A percentile compares a stretch with the other conserved stretches of the same genome.
These are phyloP conservation scores for Salvia rosmarinus DNA, from an alignment of 257 asterid genomes.

Conservation along the genomic window DNA sequence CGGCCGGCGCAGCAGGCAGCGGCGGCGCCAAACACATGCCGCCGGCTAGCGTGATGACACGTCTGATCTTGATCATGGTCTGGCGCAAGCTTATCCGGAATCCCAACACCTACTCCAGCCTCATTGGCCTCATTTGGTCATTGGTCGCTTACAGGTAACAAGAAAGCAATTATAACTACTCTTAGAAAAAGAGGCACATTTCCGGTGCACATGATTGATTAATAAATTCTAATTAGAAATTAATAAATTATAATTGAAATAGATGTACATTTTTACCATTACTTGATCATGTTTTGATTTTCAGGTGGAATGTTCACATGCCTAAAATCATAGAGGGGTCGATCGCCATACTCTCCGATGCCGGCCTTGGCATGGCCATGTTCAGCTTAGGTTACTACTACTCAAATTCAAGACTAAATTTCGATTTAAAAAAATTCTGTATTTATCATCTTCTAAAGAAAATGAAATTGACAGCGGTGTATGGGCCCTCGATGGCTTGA, in stretches of 20 bases:
- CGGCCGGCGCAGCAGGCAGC: constrained; percentile 47
- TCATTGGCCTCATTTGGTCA: constrained; percentile 87
- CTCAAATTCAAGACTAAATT: constrained; percentile 8
- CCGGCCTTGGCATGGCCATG: constrained; percentile 99
- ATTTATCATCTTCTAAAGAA: no score
- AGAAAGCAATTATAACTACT: no score
- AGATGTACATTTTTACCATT: no score
- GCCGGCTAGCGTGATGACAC: constrained; percentile 89
- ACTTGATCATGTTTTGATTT: not conserved
- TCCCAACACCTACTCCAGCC: constrained; percentile 95
- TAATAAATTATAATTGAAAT: no score
- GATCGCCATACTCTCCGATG: constrained; percentile 83
- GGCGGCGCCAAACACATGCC: constrained; percentile 71
- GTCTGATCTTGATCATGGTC: constrained; percentile 92
- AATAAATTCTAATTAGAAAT: no score
- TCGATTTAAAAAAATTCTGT: no score
- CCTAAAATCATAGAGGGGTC: constrained; percentile 68
- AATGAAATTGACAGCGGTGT: not conserved
- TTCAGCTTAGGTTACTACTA: constrained; percentile 75
- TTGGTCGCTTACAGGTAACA: constrained; percentile 36
- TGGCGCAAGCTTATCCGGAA: constrained; percentile 97
- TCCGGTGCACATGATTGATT: no score
- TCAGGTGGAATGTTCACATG: constrained; percentile 91
- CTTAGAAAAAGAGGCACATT: no score
- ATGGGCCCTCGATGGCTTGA: not conserved